Percentiles rank a stretch among this genome's conserved stretches.
Conservation (phyloP, 345 rosid species). For the Microthlaspi erraticum region DNA sequence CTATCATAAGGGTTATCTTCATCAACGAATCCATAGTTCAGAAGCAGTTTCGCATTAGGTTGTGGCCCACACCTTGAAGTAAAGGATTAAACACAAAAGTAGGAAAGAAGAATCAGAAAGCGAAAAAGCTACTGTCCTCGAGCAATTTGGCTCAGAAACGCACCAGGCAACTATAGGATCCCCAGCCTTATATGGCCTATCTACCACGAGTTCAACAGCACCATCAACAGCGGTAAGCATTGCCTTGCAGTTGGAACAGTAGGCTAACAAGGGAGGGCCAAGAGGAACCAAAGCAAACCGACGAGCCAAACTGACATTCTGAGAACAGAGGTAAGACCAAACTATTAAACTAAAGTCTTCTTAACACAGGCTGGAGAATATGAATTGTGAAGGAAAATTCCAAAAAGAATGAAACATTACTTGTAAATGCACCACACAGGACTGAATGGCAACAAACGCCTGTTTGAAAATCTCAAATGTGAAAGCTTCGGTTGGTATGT, state of each 20-base stretch:
- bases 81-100: slow-evolving; percentile 17
- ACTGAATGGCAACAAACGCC: slow-evolving; percentile 96
- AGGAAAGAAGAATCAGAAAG: slow-evolving; percentile 33
- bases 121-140: slow-evolving; percentile 31
- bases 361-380: slow-evolving; percentile 8
- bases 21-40: slow-evolving; percentile 94
- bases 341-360: neutral
- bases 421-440: slow-evolving; percentile 98
- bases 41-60: slow-evolving; percentile 88
- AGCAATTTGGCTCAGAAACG: slow-evolving; percentile 35
- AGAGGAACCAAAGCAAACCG: slow-evolving; percentile 98
- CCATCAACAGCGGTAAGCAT: slow-evolving; percentile 85
- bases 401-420: slow-evolving; percentile 45
- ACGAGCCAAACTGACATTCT: slow-evolving; percentile 96
- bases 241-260: slow-evolving; percentile 92
- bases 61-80: slow-evolving; percentile 95
- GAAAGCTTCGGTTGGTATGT: slow-evolving; percentile 97
- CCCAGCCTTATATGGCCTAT: slow-evolving; percentile 84
- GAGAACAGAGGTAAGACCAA: slow-evolving; percentile 40
- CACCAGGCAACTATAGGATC: slow-evolving; percentile 94
- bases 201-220: slow-evolving; percentile 87
- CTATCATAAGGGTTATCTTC: slow-evolving; percentile 89
- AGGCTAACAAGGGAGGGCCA: slow-evolving; percentile 96
- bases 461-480: slow-evolving; percentile 92
- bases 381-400: slow-evolving; percentile 5